Evolutionary conservation across 345 rosid genomes (phyloP), one percentile per base, ranked within the genome.

Genomic region (Viola odorata): DNA sequence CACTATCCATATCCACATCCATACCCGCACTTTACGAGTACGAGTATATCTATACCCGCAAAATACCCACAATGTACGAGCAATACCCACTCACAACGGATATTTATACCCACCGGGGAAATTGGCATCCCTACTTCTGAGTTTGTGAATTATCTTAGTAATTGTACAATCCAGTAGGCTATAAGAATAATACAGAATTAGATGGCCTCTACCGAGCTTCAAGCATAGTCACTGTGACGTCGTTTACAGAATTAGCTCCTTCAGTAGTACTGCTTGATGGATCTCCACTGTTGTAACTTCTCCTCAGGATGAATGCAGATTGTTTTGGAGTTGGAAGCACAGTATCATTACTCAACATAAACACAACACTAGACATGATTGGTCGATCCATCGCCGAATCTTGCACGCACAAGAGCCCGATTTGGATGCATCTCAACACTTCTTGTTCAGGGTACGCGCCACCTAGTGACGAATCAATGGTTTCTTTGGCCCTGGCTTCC

Each of bases 361-460:
- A 44, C 11, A 81, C 67, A 6, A 81, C 88, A 3, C 69, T 0
- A 0, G 80, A 77, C 96, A 87, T 91, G 3, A 66, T 69, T 11
- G 82, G 83, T 15, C 83, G 45, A 4, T 91, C 92, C 4, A 37
- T 23, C 4, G 84, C 77, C 0, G 47, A 60, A 69, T 85, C 92
- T 76, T 85, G 92, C 37, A 81, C 85, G n/a, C 91, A 84, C 61
- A 84, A 62, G 5, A 90, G 68, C 56, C 87, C 88, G 3, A 85
- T 78, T 10, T 82, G 82, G 41, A 82, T 71, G 73, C 88, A 81
- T 52, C 73, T 85, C 60, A 52, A 17, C 1, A 77, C 72, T 67
- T 85, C 80, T 3, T 70, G 48, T 4, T 13, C 60, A 3, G 62
- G 50, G 50, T 71, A 77, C 0, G 77, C 62, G 1, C 58, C 74